Evolutionary conservation across 1,284 basidiomycete genomes (phyloP), one percentile per base, ranked within the genome.

Genomic region (Blastosporella zonata): DNA sequence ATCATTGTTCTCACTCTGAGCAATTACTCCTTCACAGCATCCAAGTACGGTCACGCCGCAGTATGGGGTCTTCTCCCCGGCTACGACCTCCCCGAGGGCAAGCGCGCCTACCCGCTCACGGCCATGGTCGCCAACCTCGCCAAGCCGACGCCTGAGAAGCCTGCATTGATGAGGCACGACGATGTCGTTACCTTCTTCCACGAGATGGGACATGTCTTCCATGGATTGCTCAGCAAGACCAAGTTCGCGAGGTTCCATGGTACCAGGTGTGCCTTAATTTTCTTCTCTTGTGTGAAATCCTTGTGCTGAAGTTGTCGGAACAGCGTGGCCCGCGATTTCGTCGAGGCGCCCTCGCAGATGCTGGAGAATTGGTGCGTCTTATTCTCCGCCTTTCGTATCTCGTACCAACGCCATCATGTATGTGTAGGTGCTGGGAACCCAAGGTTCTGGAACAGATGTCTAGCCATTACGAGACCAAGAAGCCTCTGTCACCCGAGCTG

Each of bases 101-200:
- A 73, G 40, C 78, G 87, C 38, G 76, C 75, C 62, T 92, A 90
- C 65, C 90, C 89, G 1, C 63, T 88, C 41, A 66, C 81, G 1
- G 85, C 85, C 7, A 92, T 93, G 90, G 90, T 93, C 6, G 90
- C 90, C 21, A 93, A 93, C 65, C 76, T 93, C 2, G 87, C 90
- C 2, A 93, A 93, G 62, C 77, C 87, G 2, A 90, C 88, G 0
- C 80, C 84, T 0, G 82, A 84, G 1, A 82, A 84, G 52, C 89
- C 90, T 1, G 90, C 90, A 10, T 71, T 93, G 21, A 87, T 94
- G 87, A 74, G 81, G 29, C 90, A 92, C 56, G 81, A 85, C 55
- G 87, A 90, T 54, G 86, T 87, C 2, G 86, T 86, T 18, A 88
- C 84, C 0, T 87, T 88, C 66, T 88, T 88, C 77, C 84, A 88